Evolutionary conservation across 2,329 filamentous ascomycete species (phyloP), one percentile per base, ranked within the genome.

Genomic region (Malbranchea cinnamomea): DNA sequence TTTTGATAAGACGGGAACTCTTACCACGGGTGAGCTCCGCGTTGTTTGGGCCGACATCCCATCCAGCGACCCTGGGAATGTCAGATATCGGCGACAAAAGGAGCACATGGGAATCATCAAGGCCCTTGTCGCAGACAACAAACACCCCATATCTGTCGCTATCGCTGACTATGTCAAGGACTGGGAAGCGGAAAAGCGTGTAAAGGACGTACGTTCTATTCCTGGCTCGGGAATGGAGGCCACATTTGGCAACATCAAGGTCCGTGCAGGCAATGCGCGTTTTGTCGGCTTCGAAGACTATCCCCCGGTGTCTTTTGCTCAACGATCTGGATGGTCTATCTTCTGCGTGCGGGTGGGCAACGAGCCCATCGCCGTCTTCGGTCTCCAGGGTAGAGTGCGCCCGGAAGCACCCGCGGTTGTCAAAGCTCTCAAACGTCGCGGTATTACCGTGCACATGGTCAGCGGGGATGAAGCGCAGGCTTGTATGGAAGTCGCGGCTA

Each of bases 1-100:
- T 0, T 77, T 84, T 39, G 78, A 84, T 56, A 84, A 84, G 53
- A 84, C 78, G 0, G 78, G 78, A 0, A 38, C 36, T 15, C 64
- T 87, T 6, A 85, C 79, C 0, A 47, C 59, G 15, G 75, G 73
- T 0, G 59, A 63, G 11, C 49, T 67, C 2, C 35, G 43, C 0
- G 60, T 65, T 5, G 43, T 52, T 1, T 37, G 40, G 5, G 42
- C 52, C 36, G 32, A 45, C 14, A 46, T 50, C 28, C 26, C 49
- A 3, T 8, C 24, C 8, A 38, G 30, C 19, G 21, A 24, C 5
- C 17, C 40, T 2, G 26, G 23, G 4, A 32, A 38, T 2, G 31
- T 30, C 3, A n/a, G n/a, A n/a, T n/a, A n/a, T n/a, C n/a, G n/a
- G n/a, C n/a, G n/a, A n/a, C n/a, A n/a, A n/a, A n/a, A n/a, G n/a